Conservation (phyloP, 2,329 filamentous ascomycete genomes). For the Ceratocystis eucalypticola region DNA sequence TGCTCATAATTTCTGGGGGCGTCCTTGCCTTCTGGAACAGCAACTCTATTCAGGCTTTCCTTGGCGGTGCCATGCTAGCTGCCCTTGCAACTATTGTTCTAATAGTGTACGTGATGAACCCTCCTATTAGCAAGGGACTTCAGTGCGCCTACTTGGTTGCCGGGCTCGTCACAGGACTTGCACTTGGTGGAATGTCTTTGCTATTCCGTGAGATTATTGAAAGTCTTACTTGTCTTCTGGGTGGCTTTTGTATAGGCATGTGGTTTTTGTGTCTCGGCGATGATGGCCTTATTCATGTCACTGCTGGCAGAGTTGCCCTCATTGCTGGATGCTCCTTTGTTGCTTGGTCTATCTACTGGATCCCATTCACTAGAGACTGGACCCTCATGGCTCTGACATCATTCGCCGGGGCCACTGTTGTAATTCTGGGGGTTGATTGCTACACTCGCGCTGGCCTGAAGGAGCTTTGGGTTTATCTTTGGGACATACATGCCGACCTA, state of each 20-base stretch:
- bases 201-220: slow-evolving; percentile 76
- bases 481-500: slow-evolving; percentile 63
- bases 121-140: slow-evolving; percentile 58
- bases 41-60: slow-evolving; percentile 62
- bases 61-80: slow-evolving; percentile 62
- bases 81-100: slow-evolving; percentile 65
- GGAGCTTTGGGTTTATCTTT: slow-evolving; percentile 92
- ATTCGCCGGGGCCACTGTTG: slow-evolving; percentile 66
- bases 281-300: slow-evolving; percentile 57
- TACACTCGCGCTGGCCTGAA: slow-evolving; percentile 82
- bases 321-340: slow-evolving; percentile 58
- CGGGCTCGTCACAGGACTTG: slow-evolving; percentile 53
- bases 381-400: slow-evolving; percentile 63
- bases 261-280: slow-evolving; percentile 71
- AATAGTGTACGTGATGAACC: slow-evolving; percentile 77
- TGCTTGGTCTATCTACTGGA: slow-evolving; percentile 64
- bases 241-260: slow-evolving; percentile 77
- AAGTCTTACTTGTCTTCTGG: slow-evolving; percentile 68
- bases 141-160: slow-evolving; percentile 84
- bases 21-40: slow-evolving; percentile 65
- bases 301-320: slow-evolving; percentile 54
- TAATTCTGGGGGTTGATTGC: slow-evolving; percentile 78
- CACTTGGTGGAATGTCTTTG: slow-evolving; percentile 60
- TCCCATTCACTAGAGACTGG: slow-evolving; percentile 62
- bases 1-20: slow-evolving; percentile 61